These are phyloP conservation scores for Polyplosphaeria fusca DNA, from an alignment of 495 filamentous ascomycete species.

Conservation along the genomic window DNA sequence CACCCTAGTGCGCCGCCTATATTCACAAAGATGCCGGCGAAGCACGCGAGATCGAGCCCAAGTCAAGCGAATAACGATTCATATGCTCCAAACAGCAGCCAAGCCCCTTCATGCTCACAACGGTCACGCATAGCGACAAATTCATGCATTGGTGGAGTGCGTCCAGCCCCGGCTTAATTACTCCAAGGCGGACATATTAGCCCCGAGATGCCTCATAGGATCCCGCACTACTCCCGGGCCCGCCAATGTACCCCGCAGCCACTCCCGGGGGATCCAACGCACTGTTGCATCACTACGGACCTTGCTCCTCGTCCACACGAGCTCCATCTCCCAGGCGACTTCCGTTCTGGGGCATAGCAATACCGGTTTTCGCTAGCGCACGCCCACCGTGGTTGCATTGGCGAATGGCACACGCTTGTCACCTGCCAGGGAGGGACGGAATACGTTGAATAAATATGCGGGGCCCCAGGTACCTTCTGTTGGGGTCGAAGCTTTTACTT, in stretches of 20 bases:
- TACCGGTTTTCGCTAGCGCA: background rate
- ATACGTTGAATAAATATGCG: conserved; percentile 4
- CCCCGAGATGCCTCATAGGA: conserved; percentile 5
- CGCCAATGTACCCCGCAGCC: conserved; percentile 35
- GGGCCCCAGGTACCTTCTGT: background rate
- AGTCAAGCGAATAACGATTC: no score
- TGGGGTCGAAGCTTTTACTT: background rate
- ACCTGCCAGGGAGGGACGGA: conserved; percentile 11
- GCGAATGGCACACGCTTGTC: background rate
- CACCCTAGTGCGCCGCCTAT: no score
- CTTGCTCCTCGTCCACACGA: background rate
- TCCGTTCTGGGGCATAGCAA: background rate
- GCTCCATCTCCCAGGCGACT: background rate
- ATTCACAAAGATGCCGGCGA: no score
- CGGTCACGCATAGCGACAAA: no score
- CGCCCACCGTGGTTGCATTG: background rate
- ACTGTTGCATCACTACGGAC: conserved; percentile 18
- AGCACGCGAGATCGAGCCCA: no score
- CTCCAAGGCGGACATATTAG: conserved; percentile 3
- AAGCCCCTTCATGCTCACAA: no score
- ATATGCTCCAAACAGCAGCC: no score
- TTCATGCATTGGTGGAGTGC: no score
- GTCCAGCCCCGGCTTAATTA: conserved; percentile 6
- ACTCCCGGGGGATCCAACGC: conserved; percentile 26
- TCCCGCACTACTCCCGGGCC: conserved; percentile 16